Conservation (phyloP, 1,139 yeast genomes). For the Saccharomyces hybrid region DNA sequence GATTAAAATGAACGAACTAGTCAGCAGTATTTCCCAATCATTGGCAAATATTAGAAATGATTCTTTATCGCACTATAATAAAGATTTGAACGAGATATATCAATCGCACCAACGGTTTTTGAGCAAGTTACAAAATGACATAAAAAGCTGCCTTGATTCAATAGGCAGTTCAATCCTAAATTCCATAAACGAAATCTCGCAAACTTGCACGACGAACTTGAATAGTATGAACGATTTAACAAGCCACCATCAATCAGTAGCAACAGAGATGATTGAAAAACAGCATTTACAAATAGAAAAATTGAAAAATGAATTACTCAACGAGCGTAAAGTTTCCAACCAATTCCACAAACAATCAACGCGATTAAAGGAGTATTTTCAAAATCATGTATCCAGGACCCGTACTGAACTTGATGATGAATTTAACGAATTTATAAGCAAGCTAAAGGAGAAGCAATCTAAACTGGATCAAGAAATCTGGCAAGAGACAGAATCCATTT, state of each 20-base stretch:
- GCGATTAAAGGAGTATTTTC: not conserved
- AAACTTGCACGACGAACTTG: not conserved
- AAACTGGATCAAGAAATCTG: slow-evolving; percentile 5
- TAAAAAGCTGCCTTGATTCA: not conserved
- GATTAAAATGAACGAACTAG: not conserved
- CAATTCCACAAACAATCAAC: not conserved
- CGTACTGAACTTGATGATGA: not conserved
- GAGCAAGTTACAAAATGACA: not conserved
- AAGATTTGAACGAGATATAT: not conserved
- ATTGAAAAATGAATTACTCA: not conserved
- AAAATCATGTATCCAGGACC: not conserved
- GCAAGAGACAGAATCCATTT: slow-evolving; percentile 1
- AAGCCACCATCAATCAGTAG: not conserved
- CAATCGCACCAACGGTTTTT: not conserved
- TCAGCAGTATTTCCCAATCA: not conserved
- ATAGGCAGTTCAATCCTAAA: not conserved
- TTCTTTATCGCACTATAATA: not conserved
- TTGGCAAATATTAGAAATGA: not conserved
- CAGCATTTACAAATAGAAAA: not conserved
- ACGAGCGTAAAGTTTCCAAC: not conserved
- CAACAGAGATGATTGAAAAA: not conserved
- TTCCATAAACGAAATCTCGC: not conserved
- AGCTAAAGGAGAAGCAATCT: slow-evolving; percentile 4
- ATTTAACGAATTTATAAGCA: slow-evolving; percentile 1
- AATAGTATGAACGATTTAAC: not conserved